Conservation (phyloP, 805 yeast genomes). For the Hanseniaspora pseudoguilliermondii region DNA sequence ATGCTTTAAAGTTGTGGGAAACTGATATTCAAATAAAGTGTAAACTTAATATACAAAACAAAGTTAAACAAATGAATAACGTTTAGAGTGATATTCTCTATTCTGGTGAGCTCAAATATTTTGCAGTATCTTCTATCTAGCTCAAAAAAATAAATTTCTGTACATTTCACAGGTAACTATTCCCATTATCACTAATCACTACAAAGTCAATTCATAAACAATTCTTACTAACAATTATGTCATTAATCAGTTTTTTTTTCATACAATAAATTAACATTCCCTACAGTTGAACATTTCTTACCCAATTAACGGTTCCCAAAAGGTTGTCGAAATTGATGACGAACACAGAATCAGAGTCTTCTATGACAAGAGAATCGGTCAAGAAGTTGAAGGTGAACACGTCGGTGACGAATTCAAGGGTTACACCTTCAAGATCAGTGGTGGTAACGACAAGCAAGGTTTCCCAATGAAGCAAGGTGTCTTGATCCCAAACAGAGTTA, state of each 20-base stretch:
- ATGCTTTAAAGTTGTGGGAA: too few species aligned
- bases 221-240: slow-evolving; percentile 2
- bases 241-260: background rate
- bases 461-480: slow-evolving; percentile 99
- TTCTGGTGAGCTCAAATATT: too few species aligned
- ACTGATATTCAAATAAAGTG: too few species aligned
- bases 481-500: slow-evolving; percentile 98
- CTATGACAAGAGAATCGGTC: slow-evolving; percentile 99
- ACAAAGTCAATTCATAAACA: background rate
- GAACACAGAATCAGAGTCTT: slow-evolving; percentile 97
- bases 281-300: slow-evolving; percentile 91
- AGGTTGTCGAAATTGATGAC: slow-evolving; percentile 94
- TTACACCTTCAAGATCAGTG: slow-evolving; percentile 95
- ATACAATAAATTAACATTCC: background rate
- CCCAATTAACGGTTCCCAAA: slow-evolving; percentile 99
- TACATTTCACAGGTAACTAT: too few species aligned
- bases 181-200: background rate
- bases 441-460: slow-evolving; percentile 99
- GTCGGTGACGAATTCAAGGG: slow-evolving; percentile 99
- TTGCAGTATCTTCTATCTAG: too few species aligned
- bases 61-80: too few species aligned
- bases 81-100: too few species aligned
- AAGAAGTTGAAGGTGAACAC: slow-evolving; percentile 97
- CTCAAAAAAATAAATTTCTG: too few species aligned
- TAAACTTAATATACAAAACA: too few species aligned